These are phyloP conservation scores for Penicillium sp. DNA, from an alignment of 2,329 filamentous ascomycete genomes.

Conservation along the genomic window DNA sequence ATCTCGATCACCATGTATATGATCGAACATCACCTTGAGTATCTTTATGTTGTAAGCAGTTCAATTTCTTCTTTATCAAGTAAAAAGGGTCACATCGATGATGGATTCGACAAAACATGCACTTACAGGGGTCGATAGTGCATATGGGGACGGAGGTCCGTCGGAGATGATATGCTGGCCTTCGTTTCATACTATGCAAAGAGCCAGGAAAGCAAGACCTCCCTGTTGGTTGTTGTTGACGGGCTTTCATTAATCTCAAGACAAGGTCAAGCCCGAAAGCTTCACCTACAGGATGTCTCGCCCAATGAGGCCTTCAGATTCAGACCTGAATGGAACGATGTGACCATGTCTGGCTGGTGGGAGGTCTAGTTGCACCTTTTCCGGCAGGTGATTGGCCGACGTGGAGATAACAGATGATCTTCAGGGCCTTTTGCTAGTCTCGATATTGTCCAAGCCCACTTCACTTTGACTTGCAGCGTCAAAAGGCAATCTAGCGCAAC, in stretches of 20 bases:
- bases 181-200: not conserved
- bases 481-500: not conserved
- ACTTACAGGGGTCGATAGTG: not conserved
- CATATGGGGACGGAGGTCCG: constrained; percentile 8
- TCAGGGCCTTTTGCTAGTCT: constrained; percentile 16
- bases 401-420: constrained; percentile 24
- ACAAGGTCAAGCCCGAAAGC: constrained; percentile 1
- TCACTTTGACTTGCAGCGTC: not conserved
- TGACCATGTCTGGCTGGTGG: constrained; percentile 15
- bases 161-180: constrained; percentile 6
- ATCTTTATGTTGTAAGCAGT: too few species aligned
- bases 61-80: too few species aligned
- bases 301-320: constrained; percentile 13
- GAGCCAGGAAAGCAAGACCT: not conserved
- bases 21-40: too few species aligned
- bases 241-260: not conserved
- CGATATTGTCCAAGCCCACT: not conserved
- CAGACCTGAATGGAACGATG: constrained; percentile 13
- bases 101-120: not conserved
- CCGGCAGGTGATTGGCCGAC: constrained; percentile 16
- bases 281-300: not conserved
- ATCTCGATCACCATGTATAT: too few species aligned
- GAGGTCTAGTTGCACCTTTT: constrained; percentile 8
- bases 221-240: not conserved
- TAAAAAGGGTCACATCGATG: constrained; percentile 22